phyloP scores from a whole-genome alignment of 2,329 filamentous ascomycete genomes.

The Nigrospora osmanthi region DNA sequence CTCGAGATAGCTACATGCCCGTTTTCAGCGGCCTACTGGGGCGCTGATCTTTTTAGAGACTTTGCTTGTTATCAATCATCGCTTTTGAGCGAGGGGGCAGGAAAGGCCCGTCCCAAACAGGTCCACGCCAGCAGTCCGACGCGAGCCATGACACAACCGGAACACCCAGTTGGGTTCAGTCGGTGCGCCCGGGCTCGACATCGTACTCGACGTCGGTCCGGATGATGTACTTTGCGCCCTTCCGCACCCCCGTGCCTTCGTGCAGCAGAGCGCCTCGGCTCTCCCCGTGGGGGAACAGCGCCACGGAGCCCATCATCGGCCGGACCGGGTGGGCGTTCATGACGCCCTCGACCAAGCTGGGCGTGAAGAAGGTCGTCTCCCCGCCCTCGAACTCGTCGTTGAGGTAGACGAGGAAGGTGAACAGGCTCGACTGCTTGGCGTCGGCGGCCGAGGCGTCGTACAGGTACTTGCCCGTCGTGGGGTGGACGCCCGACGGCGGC shows the following conservation, averaged over 20 bases:
- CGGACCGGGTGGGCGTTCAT: conserved; percentile 63
- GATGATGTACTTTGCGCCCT: conserved; percentile 61
- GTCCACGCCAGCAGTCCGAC: too few relatives aligned
- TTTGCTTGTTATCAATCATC: too few relatives aligned
- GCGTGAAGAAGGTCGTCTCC: conserved; percentile 65
- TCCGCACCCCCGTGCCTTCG: conserved; percentile 63
- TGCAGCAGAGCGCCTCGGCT: conserved; percentile 57
- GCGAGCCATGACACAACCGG: too few relatives aligned
- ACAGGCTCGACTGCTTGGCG: conserved; percentile 57
- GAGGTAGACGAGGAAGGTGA: conserved; percentile 62
- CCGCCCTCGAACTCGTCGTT: conserved; percentile 67
- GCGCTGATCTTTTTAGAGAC: too few relatives aligned
- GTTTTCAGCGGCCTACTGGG: too few relatives aligned
- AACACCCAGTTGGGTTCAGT: too few relatives aligned
- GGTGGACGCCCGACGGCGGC: conserved; percentile 59
- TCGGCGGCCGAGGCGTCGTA: conserved; percentile 57
- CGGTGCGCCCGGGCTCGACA: conserved; percentile 26
- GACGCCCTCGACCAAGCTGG: conserved; percentile 53
- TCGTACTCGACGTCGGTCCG: conserved; percentile 66
- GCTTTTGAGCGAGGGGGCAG: too few relatives aligned
- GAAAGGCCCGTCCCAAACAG: too few relatives aligned
- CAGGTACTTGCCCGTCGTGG: conserved; percentile 45
- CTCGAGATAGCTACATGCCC: too few relatives aligned
- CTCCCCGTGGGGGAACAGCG: conserved; percentile 64
- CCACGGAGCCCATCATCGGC: conserved; percentile 61